Percentiles rank a stretch among this genome's conserved stretches.
These are phyloP conservation scores for Xylariaceae sp. DNA, from an alignment of 2,329 filamentous ascomycete species.

Conservation along the genomic window DNA sequence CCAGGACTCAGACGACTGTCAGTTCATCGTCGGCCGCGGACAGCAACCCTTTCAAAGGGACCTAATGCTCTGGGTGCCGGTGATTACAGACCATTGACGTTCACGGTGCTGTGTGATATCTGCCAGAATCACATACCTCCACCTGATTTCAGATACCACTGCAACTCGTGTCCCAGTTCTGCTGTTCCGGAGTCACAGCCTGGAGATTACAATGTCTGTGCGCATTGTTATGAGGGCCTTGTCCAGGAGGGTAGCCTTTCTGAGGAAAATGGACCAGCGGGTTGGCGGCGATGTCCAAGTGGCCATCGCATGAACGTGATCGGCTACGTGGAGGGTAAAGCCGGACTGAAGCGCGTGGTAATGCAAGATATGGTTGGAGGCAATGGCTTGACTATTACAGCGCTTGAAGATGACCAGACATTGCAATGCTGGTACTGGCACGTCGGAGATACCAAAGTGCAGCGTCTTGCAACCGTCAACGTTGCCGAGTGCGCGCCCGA, in stretches of 20 bases:
- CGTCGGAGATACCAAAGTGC: conserved; percentile 34
- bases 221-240: conserved; percentile 67
- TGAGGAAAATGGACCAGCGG: conserved; percentile 67
- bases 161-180: conserved; percentile 62
- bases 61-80: conserved; percentile 43
- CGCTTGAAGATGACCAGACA: conserved; percentile 37
- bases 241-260: conserved; percentile 60
- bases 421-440: conserved; percentile 52
- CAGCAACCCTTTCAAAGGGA: conserved; percentile 45
- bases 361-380: conserved; percentile 75
- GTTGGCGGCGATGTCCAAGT: conserved; percentile 76
- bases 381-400: conserved; percentile 57
- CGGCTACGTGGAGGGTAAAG: conserved; percentile 64
- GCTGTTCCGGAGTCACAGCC: conserved; percentile 40
- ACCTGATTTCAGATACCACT: conserved; percentile 69
- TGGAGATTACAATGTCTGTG: conserved; percentile 86
- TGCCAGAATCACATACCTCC: conserved; percentile 70
- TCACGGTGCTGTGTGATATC: conserved; percentile 72
- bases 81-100: conserved; percentile 62
- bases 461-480: conserved; percentile 47
- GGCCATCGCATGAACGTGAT: conserved; percentile 83
- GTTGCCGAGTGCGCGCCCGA: conserved; percentile 42
- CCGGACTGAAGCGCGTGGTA: conserved; percentile 63
- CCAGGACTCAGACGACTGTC: conserved; percentile 8
- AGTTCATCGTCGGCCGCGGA: conserved; percentile 35